Evolutionary conservation across 176 grass and related monocot species (phyloP), one percentile per base, ranked within the genome.

Genomic region (Zea luxurians): DNA sequence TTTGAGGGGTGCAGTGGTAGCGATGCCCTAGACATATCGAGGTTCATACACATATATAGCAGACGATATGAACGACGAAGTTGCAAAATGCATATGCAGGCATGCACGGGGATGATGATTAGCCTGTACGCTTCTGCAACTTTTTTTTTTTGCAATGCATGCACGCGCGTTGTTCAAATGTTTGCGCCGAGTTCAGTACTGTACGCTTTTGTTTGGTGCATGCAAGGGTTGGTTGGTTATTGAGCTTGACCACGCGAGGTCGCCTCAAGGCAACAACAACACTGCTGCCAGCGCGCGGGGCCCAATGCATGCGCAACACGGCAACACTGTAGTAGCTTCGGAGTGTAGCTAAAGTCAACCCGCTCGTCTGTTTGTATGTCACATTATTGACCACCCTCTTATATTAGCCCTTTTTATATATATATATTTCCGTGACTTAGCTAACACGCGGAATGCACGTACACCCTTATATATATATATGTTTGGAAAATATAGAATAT

Each of bases 311-410:
- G 69, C 36, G 3, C 46, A 20, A 38, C 38, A 58, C 54, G 42
- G 9, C n/a, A 42, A 7, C 50, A 48, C n/a, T 48, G 11, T 80
- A 70, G 38, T 83, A 71, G 41, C 78, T 87, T 89, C 70, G 66
- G 83, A 89, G 86, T 81, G 85, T 60, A 73, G 85, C 69, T 83
- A 74, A 93, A 90, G 91, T 90, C 91, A 90, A 93, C 80, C 80
- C 80, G 27, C 68, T 5, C 65, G 13, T 75, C 80, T 80, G 80
- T 70, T 86, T 70, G 35, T 7, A 16, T 68, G 83, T 87, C 79
- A 68, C 60, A 47, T 70, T 70, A 46, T 70, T 83, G 84, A 81
- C 82, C 48, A 71, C 59, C 70, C 36, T 70, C 68, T 70, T 41
- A 67, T 8, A 3, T 49, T 48, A 17, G 21, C 47, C 57, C 70